Evolutionary conservation across 192 early-diverging fungal species (phyloP), one percentile per base, ranked within the genome.

Genomic region (Linnemannia exigua): DNA sequence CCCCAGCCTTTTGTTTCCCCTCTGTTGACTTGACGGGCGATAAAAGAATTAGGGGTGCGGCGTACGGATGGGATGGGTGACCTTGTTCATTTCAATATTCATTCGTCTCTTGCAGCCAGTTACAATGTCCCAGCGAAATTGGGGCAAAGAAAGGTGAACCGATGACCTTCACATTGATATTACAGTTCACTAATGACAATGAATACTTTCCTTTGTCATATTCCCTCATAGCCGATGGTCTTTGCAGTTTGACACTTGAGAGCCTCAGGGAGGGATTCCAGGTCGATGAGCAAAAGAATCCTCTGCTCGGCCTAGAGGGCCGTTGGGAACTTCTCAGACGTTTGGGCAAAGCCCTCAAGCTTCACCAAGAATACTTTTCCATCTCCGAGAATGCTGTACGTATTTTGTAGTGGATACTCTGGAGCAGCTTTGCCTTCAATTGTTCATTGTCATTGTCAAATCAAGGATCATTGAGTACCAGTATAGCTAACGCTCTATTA

Each of bases 281-380:
- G 85, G 96, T 97, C 5, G 87, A 91, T 12, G 89, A 88, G 16
- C 37, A 74, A 20, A 84, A 85, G 31, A 99, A 99, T 77, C 94
- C 95, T 19, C 89, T 99, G 76, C 93, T 95, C 20, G 98, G 96
- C 17, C 87, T 94, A 15, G 92, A 94, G 51, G 96, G 96, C 68
- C 95, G 97, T 35, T 91, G 91, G 50, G 77, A 91, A 66, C 87
- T 97, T 16, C 89, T 97, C 50, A 87, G 91, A 36, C 88, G 91
- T 9, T 87, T 98, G 20, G 95, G 94, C 9, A 47, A 66, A 5
- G 92, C 94, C 0, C 81, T 95, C 67, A 78, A 87, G 37, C 71
- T 74, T 5, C 87, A 92, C 50, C 80, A 90, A 14, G 82, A 87
- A 48, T 96, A 89, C 86, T 97, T 97, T 88, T 73, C 88, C 71